These are phyloP conservation scores for Berkeleyomyces rouxiae DNA, from an alignment of 2,329 filamentous ascomycete species.

Conservation along the genomic window DNA sequence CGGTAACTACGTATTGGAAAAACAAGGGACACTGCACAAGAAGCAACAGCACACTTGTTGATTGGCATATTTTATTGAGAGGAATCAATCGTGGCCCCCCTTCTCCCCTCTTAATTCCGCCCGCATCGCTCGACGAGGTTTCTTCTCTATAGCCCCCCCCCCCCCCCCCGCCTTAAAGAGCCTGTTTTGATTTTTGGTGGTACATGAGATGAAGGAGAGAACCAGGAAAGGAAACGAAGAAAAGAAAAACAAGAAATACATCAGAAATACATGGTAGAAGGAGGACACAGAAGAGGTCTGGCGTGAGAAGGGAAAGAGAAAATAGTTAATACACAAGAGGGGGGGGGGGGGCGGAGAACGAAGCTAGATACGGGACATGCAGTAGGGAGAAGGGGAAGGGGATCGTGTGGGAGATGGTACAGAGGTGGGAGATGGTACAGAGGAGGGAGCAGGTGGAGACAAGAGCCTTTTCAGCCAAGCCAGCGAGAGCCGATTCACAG, in stretches of 20 bases:
- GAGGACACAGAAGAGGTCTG: background rate
- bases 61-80: no score
- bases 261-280: background rate
- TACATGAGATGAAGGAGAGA: constrained; percentile 3
- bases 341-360: background rate
- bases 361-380: background rate
- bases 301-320: background rate
- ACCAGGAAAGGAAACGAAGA: constrained; percentile 13
- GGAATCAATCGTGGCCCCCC: no score
- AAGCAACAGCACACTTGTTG: no score
- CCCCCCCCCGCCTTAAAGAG: no score
- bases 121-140: no score
- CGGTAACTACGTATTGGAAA: no score
- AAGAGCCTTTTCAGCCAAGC: background rate
- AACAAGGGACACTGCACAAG: no score
- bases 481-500: background rate
- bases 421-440: background rate
- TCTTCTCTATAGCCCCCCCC: no score
- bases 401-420: background rate
- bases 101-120: no score
- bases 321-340: background rate
- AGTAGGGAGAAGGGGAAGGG: background rate
- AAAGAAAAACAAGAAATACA: constrained; percentile 2
- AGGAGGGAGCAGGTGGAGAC: background rate
- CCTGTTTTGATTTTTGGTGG: no score